A percentile compares a stretch with the other conserved stretches of the same genome.
These are phyloP conservation scores for Moniliophthora roreri DNA, from an alignment of 1,284 basidiomycete species.

Conservation along the genomic window DNA sequence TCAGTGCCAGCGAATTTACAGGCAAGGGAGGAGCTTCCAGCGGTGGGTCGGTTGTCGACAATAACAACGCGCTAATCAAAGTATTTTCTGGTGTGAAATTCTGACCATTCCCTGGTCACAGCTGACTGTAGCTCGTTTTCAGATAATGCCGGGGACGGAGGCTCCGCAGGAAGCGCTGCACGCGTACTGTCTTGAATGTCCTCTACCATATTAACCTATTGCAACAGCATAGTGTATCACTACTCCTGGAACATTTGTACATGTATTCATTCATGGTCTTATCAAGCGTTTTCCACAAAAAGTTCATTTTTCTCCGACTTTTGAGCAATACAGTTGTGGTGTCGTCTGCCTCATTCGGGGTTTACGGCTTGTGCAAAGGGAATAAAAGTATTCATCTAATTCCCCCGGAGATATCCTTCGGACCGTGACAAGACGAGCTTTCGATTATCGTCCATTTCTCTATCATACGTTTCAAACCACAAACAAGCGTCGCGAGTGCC, in stretches of 20 bases:
- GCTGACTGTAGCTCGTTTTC: constrained; percentile 2
- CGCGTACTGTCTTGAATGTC: neutral
- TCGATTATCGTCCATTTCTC: too few species aligned
- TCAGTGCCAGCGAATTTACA: neutral
- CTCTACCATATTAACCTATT: constrained; percentile 12
- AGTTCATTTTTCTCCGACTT: too few species aligned
- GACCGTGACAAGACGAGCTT: too few species aligned
- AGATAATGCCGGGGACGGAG: constrained; percentile 4
- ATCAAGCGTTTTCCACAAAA: too few species aligned
- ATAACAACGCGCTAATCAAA: neutral
- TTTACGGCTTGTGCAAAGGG: too few species aligned
- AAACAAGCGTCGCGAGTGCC: too few species aligned
- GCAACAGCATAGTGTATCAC: constrained; percentile 18
- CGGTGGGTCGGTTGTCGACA: neutral
- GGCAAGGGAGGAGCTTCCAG: neutral
- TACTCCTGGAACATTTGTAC: neutral
- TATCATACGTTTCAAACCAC: too few species aligned
- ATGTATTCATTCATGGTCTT: too few species aligned
- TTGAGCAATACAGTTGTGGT: too few species aligned
- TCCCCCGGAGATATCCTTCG: too few species aligned
- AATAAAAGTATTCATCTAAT: too few species aligned
- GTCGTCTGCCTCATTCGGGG: too few species aligned
- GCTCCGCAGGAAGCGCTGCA: neutral
- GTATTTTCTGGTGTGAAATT: neutral
- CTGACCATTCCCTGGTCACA: neutral